phyloP scores from a whole-genome alignment of 148 eudicot species.

The Amaranthus cruentus region DNA sequence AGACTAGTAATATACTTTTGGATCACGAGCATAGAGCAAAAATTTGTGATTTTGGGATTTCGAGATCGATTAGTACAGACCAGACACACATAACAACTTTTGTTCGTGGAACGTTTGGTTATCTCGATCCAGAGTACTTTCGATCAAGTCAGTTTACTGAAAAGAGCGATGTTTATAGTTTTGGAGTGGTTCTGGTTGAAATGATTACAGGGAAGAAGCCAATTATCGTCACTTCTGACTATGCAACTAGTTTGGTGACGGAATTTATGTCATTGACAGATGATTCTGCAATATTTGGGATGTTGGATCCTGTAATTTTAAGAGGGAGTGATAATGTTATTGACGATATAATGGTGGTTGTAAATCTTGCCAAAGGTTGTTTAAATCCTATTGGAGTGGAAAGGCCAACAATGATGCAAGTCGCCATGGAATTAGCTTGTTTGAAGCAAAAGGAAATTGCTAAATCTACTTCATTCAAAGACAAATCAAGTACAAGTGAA shows the following conservation, averaged over 20 bases:
- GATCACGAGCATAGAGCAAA: not conserved
- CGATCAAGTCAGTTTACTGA: not conserved
- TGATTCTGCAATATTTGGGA: no score
- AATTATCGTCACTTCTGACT: not conserved
- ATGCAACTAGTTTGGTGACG: not conserved
- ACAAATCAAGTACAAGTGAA: no score
- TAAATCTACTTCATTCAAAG: not conserved
- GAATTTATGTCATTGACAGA: not conserved
- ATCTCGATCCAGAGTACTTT: not conserved
- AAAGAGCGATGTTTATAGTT: no score
- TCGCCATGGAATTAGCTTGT: not conserved
- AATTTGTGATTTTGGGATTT: conserved; percentile 1
- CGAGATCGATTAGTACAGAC: not conserved
- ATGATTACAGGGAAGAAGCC: not conserved
- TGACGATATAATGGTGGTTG: conserved; percentile 4
- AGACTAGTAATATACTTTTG: not conserved
- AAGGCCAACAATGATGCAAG: conserved; percentile 19
- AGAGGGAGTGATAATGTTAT: conserved; percentile 5
- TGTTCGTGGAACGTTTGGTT: not conserved
- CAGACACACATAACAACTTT: not conserved
- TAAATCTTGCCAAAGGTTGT: conserved; percentile 5
- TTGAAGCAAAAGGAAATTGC: not conserved
- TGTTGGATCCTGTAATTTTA: no score
- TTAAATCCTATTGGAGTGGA: not conserved
- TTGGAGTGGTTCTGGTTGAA: not conserved